Base-by-base conservation (phyloP, 495 filamentous ascomycete species). In the Venustampulla echinocandica region DNA sequence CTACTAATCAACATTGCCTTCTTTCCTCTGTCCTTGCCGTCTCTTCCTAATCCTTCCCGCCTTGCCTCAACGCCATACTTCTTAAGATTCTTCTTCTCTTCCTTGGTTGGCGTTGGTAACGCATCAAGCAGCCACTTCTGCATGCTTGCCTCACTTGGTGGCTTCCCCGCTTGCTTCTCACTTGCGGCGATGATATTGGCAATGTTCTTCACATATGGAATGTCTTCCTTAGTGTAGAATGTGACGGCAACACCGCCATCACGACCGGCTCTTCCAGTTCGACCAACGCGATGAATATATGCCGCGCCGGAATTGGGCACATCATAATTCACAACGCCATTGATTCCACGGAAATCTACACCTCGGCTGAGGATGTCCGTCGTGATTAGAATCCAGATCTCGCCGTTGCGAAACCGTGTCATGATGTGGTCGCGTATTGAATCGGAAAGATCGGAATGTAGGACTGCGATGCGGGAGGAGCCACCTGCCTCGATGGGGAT, bases 281-380 rank as follows among this genome's bases (percentile, higher is more conserved):
- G 77, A 3, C 92, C 92, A 1, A 90, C 86, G 18, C 92, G 86
- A 65, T 98, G 92, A 17, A 98, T 83, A 53, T 98, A 98, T 4
- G 82, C 79, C 3, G 89, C 87, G 4, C 82, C 80, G 0, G 86
- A 90, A 28, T 79, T 87, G 1, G 92, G 93, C 37, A 96, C 83
- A 61, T 98, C 92, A 66, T 96, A 98, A 65, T 97, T 98, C 20
- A 97, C 80, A 1, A 98, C 89, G 27, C 89, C 85, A 55, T 95
- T 92, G 44, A 98, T 79, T 20, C 93, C 84, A 11, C 81, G 76
- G 65, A 97, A 95, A 64, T 98, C 92, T 32, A 98, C 76, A 18
- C 92, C 92, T 25, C 92, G 81, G 10, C 87, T 81, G 1, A 97
- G 74, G 22, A 97, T 72, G 58, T 98, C 92, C 0, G 92, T 98